Evolutionary conservation across 495 filamentous ascomycete species (phyloP).

Genomic region (Aspergillus mulundensis): DNA sequence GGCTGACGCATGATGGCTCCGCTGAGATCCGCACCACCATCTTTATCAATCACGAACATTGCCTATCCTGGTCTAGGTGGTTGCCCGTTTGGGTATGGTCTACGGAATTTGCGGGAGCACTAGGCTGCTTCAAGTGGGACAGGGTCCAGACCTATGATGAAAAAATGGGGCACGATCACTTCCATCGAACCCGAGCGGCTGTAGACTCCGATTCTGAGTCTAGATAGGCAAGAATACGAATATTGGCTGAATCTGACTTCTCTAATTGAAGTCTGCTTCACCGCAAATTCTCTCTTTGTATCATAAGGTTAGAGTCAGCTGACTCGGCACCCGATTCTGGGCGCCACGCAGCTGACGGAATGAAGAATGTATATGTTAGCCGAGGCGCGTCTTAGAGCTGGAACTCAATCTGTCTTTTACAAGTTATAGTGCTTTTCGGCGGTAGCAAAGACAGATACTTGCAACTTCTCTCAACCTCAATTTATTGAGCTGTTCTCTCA

Average conservation of each 20-base stretch:
- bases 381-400: background rate
- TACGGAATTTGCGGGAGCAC: slow-evolving; percentile 14
- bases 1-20: slow-evolving; percentile 29
- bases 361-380: background rate
- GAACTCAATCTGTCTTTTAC: background rate
- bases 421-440: no score
- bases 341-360: slow-evolving; percentile 5
- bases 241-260: background rate
- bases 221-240: background rate
- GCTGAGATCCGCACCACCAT: background rate
- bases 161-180: background rate
- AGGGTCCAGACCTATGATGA: slow-evolving; percentile 3
- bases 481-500: no score
- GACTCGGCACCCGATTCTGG: slow-evolving; percentile 1
- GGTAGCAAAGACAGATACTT: no score
- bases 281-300: background rate
- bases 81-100: slow-evolving; percentile 9
- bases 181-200: background rate
- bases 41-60: slow-evolving; percentile 19
- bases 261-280: background rate
- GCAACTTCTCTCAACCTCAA: no score
- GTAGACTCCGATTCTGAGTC: background rate
- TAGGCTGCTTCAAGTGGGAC: slow-evolving; percentile 19
- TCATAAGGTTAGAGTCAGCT: slow-evolving; percentile 1
- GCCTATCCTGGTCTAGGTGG: slow-evolving; percentile 2